Conservation (phyloP, 2,329 filamentous ascomycete genomes). For the Apiospora phragmitis region DNA sequence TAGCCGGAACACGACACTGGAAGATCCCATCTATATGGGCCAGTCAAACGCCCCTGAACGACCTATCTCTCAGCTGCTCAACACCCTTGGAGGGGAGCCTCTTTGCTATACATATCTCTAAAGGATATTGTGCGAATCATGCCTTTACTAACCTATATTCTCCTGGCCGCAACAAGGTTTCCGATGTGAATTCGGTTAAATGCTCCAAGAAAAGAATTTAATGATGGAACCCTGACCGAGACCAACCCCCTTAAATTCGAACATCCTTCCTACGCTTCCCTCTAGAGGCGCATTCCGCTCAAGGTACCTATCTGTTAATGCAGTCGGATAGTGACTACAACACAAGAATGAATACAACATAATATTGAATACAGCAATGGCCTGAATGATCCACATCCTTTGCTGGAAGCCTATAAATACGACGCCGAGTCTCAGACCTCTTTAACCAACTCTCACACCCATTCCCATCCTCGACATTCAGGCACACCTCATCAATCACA, state of each 20-base stretch:
- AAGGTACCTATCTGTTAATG: too few species aligned
- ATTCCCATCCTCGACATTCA: not conserved
- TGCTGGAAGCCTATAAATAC: not conserved
- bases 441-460: not conserved
- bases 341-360: not conserved
- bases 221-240: not conserved
- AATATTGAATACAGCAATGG: not conserved
- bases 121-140: not conserved
- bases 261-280: too few species aligned
- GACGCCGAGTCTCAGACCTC: not conserved
- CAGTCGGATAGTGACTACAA: not conserved
- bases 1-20: constrained; percentile 24
- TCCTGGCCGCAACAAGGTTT: not conserved
- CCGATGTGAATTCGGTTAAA: not conserved
- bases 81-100: constrained; percentile 20
- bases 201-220: too few species aligned
- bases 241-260: too few species aligned
- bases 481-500: not conserved
- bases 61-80: constrained; percentile 19
- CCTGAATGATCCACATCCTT: not conserved
- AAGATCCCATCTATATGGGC: constrained; percentile 26
- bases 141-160: not conserved
- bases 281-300: too few species aligned
- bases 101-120: constrained; percentile 24
- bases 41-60: constrained; percentile 11